These are phyloP conservation scores for Citrus australasica DNA, from an alignment of 345 rosid species.

Conservation along the genomic window DNA sequence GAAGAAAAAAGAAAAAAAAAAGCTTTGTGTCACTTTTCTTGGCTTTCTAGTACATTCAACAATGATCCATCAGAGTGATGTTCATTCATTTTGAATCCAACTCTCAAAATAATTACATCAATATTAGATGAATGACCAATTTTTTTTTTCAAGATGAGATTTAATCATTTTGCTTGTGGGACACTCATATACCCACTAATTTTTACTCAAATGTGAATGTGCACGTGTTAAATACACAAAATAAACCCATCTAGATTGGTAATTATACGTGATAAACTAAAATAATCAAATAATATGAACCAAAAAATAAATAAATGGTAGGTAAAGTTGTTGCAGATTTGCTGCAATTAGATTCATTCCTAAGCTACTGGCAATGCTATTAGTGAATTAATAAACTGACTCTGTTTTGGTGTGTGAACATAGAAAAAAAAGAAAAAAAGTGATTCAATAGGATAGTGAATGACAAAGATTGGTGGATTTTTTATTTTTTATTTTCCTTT, in stretches of 20 bases:
- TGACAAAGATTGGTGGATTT: conserved; percentile 17
- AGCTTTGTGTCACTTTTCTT: background rate
- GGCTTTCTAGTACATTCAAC: background rate
- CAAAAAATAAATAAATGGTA: background rate
- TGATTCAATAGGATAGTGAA: background rate
- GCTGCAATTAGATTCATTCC: background rate
- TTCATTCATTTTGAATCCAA: background rate
- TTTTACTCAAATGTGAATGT: background rate
- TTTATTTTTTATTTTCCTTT: no score
- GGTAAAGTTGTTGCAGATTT: conserved; percentile 15
- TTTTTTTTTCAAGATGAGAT: background rate
- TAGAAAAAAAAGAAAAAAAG: background rate
- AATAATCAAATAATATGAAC: background rate
- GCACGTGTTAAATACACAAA: background rate
- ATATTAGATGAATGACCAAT: background rate
- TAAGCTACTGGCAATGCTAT: background rate
- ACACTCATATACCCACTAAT: background rate
- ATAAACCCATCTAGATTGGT: no score
- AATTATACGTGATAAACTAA: background rate
- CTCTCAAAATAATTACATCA: background rate
- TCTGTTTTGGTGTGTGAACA: conserved; percentile 2
- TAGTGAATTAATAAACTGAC: background rate
- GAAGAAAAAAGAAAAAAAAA: no score
- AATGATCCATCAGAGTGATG: background rate
- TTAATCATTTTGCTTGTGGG: background rate